phyloP scores from a whole-genome alignment of 495 filamentous ascomycete species.

The Penicillium soppii region DNA sequence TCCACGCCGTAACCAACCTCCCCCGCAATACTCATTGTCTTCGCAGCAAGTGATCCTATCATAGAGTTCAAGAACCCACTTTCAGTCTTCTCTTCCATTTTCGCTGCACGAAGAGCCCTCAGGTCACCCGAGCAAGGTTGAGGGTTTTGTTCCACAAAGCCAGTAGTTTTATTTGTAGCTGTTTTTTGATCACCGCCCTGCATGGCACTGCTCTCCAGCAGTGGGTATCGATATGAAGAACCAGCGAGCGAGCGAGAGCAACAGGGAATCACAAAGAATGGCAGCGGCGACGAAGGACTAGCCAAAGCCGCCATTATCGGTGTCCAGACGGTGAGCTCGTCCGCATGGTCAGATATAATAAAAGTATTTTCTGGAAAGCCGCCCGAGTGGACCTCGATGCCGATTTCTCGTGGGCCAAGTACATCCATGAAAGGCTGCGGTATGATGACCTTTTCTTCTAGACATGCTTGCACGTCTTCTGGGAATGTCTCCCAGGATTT shows the following conservation, averaged over 20 bases:
- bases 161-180: neutral
- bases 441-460: conserved; percentile 74
- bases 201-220: conserved; percentile 30
- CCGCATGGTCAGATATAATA: conserved; percentile 94
- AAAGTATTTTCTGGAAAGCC: conserved; percentile 75
- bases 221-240: conserved; percentile 65
- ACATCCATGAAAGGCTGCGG: conserved; percentile 55
- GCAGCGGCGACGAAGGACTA: conserved; percentile 46
- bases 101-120: conserved; percentile 39
- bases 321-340: conserved; percentile 95
- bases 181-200: neutral
- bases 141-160: conserved; percentile 19
- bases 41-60: conserved; percentile 73
- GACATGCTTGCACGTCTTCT: conserved; percentile 44
- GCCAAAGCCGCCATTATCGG: conserved; percentile 80
- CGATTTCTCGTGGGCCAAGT: conserved; percentile 14
- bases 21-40: conserved; percentile 62
- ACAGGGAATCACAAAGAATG: conserved; percentile 91
- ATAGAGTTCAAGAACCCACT: conserved; percentile 48
- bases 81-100: conserved; percentile 33
- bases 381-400: conserved; percentile 60
- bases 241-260: conserved; percentile 88
- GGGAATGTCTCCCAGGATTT: conserved; percentile 81
- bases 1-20: conserved; percentile 76
- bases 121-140: conserved; percentile 42